Percentiles rank a stretch among this genome's conserved stretches.
phyloP scores from a whole-genome alignment of 495 filamentous ascomycete genomes.

The Penicillium subrubescens region DNA sequence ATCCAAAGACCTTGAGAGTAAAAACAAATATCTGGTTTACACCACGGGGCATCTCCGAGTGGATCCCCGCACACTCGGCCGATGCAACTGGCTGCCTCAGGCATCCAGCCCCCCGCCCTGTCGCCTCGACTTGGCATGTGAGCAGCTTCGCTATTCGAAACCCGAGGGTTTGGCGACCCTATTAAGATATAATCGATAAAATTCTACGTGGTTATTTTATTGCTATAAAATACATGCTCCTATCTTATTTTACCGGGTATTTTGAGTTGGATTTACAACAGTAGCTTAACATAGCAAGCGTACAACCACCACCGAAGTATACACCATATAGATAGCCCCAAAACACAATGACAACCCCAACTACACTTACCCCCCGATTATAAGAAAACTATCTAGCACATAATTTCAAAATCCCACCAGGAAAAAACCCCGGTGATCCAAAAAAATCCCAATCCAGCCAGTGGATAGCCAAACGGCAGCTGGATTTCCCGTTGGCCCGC shows the following conservation, averaged over 20 bases:
- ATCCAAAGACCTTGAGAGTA: not conserved
- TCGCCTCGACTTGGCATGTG: not conserved
- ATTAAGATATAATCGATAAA: not conserved
- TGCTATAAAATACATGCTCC: not conserved
- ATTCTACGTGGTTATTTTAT: not conserved
- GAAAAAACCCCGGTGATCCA: not conserved
- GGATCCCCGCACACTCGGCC: not conserved
- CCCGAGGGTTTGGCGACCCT: not conserved
- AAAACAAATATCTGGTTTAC: not conserved
- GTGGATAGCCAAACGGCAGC: slow-evolving; percentile 3
- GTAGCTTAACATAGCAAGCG: not conserved
- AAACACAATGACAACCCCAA: not conserved
- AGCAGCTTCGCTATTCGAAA: not conserved
- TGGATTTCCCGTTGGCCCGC: slow-evolving; percentile 12
- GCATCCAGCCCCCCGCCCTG: not conserved
- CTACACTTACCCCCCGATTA: not conserved
- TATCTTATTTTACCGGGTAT: not conserved
- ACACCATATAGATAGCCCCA: not conserved
- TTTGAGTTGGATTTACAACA: not conserved
- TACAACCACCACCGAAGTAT: not conserved
- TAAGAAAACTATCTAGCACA: not conserved
- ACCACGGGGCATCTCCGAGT: not conserved
- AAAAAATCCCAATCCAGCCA: not conserved
- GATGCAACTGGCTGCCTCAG: not conserved
- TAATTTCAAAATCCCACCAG: not conserved